phyloP scores from a whole-genome alignment of 163 green algal species.

The Coccomyxa subellipsoidea region DNA sequence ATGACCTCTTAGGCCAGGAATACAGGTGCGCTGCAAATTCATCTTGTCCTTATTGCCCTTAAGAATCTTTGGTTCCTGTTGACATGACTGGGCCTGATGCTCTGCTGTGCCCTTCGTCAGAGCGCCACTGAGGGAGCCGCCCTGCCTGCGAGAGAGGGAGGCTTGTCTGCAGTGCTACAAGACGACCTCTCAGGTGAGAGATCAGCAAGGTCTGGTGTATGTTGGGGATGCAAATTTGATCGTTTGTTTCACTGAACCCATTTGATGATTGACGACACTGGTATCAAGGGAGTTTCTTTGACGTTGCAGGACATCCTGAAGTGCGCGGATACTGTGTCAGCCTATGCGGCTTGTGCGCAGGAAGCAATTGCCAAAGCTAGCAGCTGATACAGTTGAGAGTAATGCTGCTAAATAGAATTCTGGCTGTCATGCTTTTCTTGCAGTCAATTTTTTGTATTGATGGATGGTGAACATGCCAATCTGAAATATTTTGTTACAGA shows the following conservation, averaged over 20 bases:
- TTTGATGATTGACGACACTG: not conserved
- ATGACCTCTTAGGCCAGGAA: slow-evolving; percentile 34
- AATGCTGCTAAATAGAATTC: too few relatives aligned
- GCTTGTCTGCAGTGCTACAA: slow-evolving; percentile 37
- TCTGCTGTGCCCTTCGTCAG: not conserved
- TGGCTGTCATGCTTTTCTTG: too few relatives aligned
- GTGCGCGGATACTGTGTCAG: not conserved
- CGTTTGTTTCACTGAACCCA: not conserved
- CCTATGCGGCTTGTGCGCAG: not conserved
- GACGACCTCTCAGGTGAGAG: slow-evolving; percentile 8
- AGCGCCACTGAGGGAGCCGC: slow-evolving; percentile 10
- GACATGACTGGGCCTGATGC: not conserved
- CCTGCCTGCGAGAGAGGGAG: slow-evolving; percentile 20
- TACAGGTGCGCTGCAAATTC: too few relatives aligned
- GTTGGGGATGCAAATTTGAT: not conserved
- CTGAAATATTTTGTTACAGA: too few relatives aligned
- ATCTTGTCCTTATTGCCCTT: too few relatives aligned
- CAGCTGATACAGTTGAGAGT: not conserved
- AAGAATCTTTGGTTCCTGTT: not conserved
- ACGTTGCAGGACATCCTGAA: slow-evolving; percentile 1
- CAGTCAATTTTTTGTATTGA: too few relatives aligned
- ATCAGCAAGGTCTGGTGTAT: not conserved
- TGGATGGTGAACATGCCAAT: too few relatives aligned
- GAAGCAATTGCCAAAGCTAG: not conserved
- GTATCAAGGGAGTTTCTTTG: not conserved